Base-by-base conservation (phyloP, 225 moss, liverwort and hornwort species). In the Ulota crispa region DNA sequence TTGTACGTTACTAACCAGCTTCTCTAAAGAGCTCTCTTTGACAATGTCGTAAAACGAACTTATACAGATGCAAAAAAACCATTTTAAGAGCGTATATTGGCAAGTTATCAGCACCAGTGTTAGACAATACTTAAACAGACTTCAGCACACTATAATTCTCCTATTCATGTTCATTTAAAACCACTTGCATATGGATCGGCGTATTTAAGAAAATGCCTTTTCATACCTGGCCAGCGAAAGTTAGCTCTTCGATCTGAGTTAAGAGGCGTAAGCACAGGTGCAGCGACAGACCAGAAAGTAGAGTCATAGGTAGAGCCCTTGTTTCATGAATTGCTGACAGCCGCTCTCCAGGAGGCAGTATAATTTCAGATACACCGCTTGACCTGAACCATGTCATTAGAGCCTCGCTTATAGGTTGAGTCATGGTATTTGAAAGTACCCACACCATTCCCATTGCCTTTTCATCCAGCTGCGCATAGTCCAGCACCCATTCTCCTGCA, bases 401-500 rank as follows among this genome's bases (percentile, higher is more conserved):
- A 72, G 95, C 95, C 78, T 97, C 97, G 83, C 94, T 91, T 27
- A 97, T 92, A 41, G 95, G 94, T 81, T 94, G 97, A 87, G 93
- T 97, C 78, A 97, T 95, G 55, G 97, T 97, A 87, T 97, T 95
- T 74, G 97, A 97, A 36, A 97, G 91, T 41, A 97, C 97, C 97
- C 97, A 97, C 76, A 97, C 95, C 97, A 97, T 97, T 83, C 97
- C 97, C 95, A 97, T 97, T 37, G 95, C 92, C 88, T 97, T 97
- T 54, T 97, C 97, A 83, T 97, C 97, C 72, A 97, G 78, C 57
- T 89, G 93, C 63, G 97, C 93, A 80, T 97, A 97, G 67, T 97
- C 97, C 15, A 97, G 85, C 72, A 97, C 92, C 84, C 95, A 90
- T 56, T 97, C 97, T 65, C 97, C 95, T 94, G 89, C 86, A 84